Percentiles rank a stretch among this genome's conserved stretches.
phyloP scores from a whole-genome alignment of 805 yeast species.

The Kodamaea neixiangensis region DNA sequence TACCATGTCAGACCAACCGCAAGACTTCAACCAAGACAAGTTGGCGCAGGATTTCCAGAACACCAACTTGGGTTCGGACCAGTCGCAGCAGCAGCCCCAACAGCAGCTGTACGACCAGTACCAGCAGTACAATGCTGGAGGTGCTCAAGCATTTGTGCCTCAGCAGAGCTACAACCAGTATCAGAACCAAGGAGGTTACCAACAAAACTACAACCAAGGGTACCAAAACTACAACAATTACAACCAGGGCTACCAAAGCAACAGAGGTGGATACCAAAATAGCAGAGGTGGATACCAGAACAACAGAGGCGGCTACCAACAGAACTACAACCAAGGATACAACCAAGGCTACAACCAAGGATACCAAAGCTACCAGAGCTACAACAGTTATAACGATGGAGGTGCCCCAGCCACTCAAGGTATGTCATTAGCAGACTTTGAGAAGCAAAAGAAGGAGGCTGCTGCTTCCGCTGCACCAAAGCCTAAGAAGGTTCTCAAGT shows the following conservation, averaged over 20 bases:
- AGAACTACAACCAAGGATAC: constrained; percentile 15
- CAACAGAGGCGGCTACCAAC: constrained; percentile 23
- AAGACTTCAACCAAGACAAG: constrained; percentile 41
- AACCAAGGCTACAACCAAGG: constrained; percentile 22
- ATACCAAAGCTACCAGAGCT: constrained; percentile 18
- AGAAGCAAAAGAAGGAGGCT: constrained; percentile 57
- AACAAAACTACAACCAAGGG: constrained; percentile 22
- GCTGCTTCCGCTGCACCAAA: constrained; percentile 46
- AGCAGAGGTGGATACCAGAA: constrained; percentile 19
- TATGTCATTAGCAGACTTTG: constrained; percentile 81
- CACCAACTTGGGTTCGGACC: constrained; percentile 33
- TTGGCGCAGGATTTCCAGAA: constrained; percentile 47
- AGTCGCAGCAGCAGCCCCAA: constrained; percentile 13
- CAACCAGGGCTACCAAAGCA: constrained; percentile 15
- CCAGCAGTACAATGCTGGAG: constrained; percentile 46
- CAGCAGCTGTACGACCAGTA: constrained; percentile 6
- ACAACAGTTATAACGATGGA: constrained; percentile 12
- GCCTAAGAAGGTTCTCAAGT: constrained; percentile 68
- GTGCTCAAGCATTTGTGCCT: constrained; percentile 52
- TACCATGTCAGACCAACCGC: constrained; percentile 25
- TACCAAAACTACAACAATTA: constrained; percentile 26
- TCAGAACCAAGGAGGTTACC: constrained; percentile 26
- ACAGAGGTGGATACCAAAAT: constrained; percentile 23
- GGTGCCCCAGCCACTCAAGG: constrained; percentile 34
- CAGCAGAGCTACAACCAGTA: constrained; percentile 24